Conservation (phyloP, 192 early-diverging fungal species). For the Coemansia sp. region DNA sequence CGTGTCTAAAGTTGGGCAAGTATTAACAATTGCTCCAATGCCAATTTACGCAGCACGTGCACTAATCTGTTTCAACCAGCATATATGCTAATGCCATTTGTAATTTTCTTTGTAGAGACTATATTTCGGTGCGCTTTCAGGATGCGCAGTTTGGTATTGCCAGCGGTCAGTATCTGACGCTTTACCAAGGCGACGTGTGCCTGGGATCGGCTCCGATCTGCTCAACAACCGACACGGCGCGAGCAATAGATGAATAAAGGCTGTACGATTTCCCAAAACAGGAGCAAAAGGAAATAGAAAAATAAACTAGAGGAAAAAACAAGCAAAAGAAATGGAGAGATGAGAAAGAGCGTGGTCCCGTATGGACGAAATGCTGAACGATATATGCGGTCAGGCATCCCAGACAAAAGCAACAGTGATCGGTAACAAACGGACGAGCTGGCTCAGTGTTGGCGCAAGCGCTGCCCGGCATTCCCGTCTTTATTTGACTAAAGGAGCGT, state of each 20-base stretch:
- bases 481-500: conserved; percentile 24
- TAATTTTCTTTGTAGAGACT: not conserved
- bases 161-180: conserved; percentile 60
- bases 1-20: conserved; percentile 29
- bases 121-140: conserved; percentile 35
- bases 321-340: conserved; percentile 5
- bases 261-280: not conserved
- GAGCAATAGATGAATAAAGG: too few relatives aligned
- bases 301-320: conserved; percentile 20
- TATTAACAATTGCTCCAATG: not conserved
- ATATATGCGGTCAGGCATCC: not conserved
- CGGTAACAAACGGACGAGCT: not conserved
- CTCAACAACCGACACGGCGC: conserved; percentile 1
- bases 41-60: not conserved
- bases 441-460: not conserved
- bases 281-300: conserved; percentile 9
- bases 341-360: not conserved
- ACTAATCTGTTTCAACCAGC: not conserved
- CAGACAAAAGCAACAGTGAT: not conserved
- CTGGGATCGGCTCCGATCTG: conserved; percentile 64
- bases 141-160: conserved; percentile 61
- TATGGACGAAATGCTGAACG: not conserved
- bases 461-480: not conserved
- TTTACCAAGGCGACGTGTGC: conserved; percentile 64
- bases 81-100: not conserved